These are phyloP conservation scores for Ophiostoma himal-ulmi DNA, from an alignment of 2,329 filamentous ascomycete genomes.

Conservation along the genomic window DNA sequence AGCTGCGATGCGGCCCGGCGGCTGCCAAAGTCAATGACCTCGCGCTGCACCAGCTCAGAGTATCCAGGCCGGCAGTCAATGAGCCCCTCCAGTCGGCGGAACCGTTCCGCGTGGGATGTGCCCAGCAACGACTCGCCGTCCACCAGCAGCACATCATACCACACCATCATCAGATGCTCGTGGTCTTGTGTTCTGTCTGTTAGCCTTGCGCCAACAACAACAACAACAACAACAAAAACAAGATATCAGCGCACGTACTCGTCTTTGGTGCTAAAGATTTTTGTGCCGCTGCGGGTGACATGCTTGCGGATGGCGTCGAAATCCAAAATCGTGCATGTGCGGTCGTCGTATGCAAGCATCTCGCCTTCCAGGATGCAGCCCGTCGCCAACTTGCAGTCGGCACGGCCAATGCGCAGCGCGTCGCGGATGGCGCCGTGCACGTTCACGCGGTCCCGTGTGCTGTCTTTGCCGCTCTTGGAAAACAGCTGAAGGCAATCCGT, in stretches of 20 bases:
- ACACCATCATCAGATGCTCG: conserved; percentile 58
- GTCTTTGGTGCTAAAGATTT: neutral
- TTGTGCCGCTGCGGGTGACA: conserved; percentile 62
- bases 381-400: conserved; percentile 52
- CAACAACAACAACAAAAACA: neutral
- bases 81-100: conserved; percentile 53
- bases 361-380: conserved; percentile 80
- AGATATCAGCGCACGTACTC: neutral
- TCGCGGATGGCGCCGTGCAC: conserved; percentile 60
- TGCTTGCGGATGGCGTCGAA: conserved; percentile 83
- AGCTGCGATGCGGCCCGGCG: conserved; percentile 49
- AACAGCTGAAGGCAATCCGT: conserved; percentile 66
- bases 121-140: conserved; percentile 49
- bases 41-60: conserved; percentile 61
- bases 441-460: conserved; percentile 61
- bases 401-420: conserved; percentile 56
- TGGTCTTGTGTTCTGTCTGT: conserved; percentile 25
- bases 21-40: conserved; percentile 60
- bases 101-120: conserved; percentile 52
- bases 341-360: conserved; percentile 69
- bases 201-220: neutral
- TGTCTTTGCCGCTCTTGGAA: conserved; percentile 88
- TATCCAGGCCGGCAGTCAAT: conserved; percentile 50
- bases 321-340: conserved; percentile 56
- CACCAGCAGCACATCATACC: conserved; percentile 52